These are phyloP conservation scores for Penicillium coprophilum DNA, from an alignment of 495 filamentous ascomycete genomes.

Conservation along the genomic window DNA sequence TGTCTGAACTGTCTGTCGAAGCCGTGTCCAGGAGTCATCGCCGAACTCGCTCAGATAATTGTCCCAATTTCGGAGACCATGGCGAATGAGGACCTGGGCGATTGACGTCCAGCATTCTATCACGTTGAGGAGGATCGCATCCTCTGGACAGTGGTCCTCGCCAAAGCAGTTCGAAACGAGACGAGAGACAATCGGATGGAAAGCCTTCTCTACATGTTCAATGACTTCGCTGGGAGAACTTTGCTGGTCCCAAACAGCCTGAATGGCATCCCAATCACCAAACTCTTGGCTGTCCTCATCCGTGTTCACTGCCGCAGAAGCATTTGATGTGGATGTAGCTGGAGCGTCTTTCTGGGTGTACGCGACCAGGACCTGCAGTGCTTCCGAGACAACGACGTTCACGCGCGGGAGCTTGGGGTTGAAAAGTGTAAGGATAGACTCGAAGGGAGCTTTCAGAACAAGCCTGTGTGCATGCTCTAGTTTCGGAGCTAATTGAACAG, in stretches of 20 bases:
- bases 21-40: constrained; percentile 58
- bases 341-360: constrained; percentile 39
- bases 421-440: constrained; percentile 40
- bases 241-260: constrained; percentile 47
- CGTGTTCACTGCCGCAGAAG: constrained; percentile 8
- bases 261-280: constrained; percentile 63
- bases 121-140: constrained; percentile 55
- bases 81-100: constrained; percentile 51
- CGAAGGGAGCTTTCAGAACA: constrained; percentile 37
- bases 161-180: constrained; percentile 71
- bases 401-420: constrained; percentile 35
- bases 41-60: constrained; percentile 58
- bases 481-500: constrained; percentile 42
- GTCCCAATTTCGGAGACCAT: constrained; percentile 52
- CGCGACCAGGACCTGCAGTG: constrained; percentile 36
- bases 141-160: constrained; percentile 57
- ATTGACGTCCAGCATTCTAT: constrained; percentile 59
- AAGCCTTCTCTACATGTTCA: constrained; percentile 40
- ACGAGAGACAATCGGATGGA: constrained; percentile 53
- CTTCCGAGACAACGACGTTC: constrained; percentile 39
- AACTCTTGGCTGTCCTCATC: constrained; percentile 76
- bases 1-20: constrained; percentile 63
- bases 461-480: constrained; percentile 38
- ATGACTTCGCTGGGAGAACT: constrained; percentile 25
- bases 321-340: constrained; percentile 11